Evolutionary conservation across 345 rosid genomes (phyloP), one percentile per base, ranked within the genome.

Genomic region (Abelmoschus esculentus): DNA sequence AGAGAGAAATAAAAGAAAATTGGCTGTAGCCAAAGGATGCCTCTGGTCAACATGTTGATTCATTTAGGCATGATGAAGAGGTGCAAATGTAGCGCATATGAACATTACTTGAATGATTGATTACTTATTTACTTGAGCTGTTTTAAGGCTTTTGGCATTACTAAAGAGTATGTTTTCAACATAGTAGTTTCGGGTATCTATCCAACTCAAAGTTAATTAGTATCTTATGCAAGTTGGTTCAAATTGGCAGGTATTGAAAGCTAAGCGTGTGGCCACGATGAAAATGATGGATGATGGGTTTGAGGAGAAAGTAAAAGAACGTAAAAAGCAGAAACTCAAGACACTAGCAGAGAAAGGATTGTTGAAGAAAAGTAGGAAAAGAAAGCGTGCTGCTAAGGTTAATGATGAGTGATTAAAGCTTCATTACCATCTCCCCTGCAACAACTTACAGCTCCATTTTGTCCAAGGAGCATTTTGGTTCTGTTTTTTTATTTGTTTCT

Each of bases 221-320:
- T 55, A 44, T 26, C 32, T 55, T 70, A n/a, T 6, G 22, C 58
- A n/a, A 13, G 63, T 47, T 29, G 14, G 10, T 57, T 56, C 11
- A 3, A n/a, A 68, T 71, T 18, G 80, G 77, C 86, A 88, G 97
- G 86, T 95, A 3, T 84, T 78, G 75, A 89, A 91, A 80, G 96
- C 99, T 4, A 89, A 78, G 76, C 91, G 90, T 2, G 96, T 88
- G 73, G 92, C 93, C 2, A 77, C 80, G 66, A 90, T 91, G 99
- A 95, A 88, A 83, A 85, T 88, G 90, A 72, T 83, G 78, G 97
- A 95, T 14, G 89, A 88, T 32, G 96, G 99, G 3, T 89, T 88
- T 42, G 97, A 91, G 70, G 97, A 95, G 69, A 88, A 82, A 79
- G 85, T 61, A 6, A 86, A 87, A 59, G 90, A 89, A 70, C 78